A percentile compares a stretch with the other conserved stretches of the same genome.
phyloP scores from a whole-genome alignment of 768 basidiomycete species.

The Tulasnella sp. region DNA sequence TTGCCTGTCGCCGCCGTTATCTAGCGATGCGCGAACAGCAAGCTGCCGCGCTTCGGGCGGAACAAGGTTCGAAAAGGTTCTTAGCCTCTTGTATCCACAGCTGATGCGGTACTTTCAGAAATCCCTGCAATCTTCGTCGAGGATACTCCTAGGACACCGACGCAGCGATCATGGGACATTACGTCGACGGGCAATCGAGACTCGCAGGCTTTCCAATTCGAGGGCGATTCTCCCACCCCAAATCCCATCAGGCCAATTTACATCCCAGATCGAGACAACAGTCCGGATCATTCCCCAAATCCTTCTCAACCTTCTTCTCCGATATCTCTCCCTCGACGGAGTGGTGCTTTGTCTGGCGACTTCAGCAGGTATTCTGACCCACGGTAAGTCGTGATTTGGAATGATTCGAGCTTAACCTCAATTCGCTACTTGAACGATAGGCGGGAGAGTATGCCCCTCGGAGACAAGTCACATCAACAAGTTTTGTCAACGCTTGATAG shows the following conservation, averaged over 20 bases:
- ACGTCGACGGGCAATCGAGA: conserved; percentile 28
- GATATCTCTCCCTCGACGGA: background rate
- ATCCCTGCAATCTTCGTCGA: conserved; percentile 69
- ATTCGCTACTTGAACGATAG: conserved; percentile 23
- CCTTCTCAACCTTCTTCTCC: conserved; percentile 1
- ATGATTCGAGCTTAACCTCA: background rate
- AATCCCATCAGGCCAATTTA: background rate
- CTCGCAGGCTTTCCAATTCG: conserved; percentile 25
- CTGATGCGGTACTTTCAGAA: conserved; percentile 34
- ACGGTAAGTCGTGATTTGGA: conserved; percentile 37
- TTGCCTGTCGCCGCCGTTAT: conserved; percentile 63
- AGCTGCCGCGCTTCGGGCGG: background rate
- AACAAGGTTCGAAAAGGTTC: conserved; percentile 33
- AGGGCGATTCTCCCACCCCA: conserved; percentile 30
- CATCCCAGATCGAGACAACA: background rate
- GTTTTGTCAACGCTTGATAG: conserved; percentile 53
- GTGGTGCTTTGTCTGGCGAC: conserved; percentile 46
- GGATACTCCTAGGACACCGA: conserved; percentile 42
- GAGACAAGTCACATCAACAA: conserved; percentile 35
- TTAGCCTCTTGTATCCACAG: background rate
- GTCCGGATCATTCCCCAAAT: background rate
- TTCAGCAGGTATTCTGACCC: conserved; percentile 36
- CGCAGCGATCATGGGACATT: conserved; percentile 46
- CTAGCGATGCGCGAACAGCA: conserved; percentile 44
- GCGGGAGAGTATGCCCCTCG: conserved; percentile 27